Evolutionary conservation across 2,329 filamentous ascomycete species (phyloP).

Genomic region (Aureobasidium sp.): DNA sequence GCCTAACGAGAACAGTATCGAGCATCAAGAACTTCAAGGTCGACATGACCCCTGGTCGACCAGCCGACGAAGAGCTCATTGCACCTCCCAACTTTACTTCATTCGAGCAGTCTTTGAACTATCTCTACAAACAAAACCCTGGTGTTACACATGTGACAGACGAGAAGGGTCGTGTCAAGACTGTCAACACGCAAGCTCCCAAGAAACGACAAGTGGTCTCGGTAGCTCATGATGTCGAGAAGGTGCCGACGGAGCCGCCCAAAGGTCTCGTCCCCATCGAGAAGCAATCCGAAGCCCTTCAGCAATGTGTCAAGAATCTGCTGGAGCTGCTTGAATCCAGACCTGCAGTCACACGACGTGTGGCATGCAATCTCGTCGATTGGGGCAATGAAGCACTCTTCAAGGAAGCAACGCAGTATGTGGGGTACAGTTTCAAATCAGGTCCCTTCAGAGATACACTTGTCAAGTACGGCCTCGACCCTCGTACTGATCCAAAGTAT

Average conservation of each 20-base stretch:
- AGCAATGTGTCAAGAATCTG: slow-evolving; percentile 56
- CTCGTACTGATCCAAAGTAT: slow-evolving; percentile 65
- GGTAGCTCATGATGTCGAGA: slow-evolving; percentile 52
- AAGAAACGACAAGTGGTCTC: slow-evolving; percentile 52
- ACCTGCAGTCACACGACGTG: slow-evolving; percentile 80
- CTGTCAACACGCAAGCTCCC: slow-evolving; percentile 34
- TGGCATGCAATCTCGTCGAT: slow-evolving; percentile 64
- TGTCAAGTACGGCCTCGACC: slow-evolving; percentile 78
- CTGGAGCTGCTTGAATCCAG: slow-evolving; percentile 59
- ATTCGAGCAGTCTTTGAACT: slow-evolving; percentile 19
- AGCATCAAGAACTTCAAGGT: slow-evolving; percentile 60
- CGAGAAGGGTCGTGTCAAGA: slow-evolving; percentile 6
- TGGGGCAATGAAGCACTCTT: slow-evolving; percentile 47
- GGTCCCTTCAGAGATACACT: slow-evolving; percentile 89
- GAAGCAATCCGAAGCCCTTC: slow-evolving; percentile 35
- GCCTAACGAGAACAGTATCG: slow-evolving; percentile 34
- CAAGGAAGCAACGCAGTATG: slow-evolving; percentile 70
- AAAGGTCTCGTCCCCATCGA: slow-evolving; percentile 45
- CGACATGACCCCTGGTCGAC: slow-evolving; percentile 51
- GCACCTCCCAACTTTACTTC: slow-evolving; percentile 23
- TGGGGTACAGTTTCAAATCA: slow-evolving; percentile 85
- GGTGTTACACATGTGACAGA: slow-evolving; percentile 12
- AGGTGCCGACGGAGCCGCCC: slow-evolving; percentile 53
- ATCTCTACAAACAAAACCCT: slow-evolving; percentile 15
- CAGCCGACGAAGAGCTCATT: slow-evolving; percentile 59